Evolutionary conservation across 2,329 filamentous ascomycete species (phyloP).

Genomic region (Colletotrichum camelliae): DNA sequence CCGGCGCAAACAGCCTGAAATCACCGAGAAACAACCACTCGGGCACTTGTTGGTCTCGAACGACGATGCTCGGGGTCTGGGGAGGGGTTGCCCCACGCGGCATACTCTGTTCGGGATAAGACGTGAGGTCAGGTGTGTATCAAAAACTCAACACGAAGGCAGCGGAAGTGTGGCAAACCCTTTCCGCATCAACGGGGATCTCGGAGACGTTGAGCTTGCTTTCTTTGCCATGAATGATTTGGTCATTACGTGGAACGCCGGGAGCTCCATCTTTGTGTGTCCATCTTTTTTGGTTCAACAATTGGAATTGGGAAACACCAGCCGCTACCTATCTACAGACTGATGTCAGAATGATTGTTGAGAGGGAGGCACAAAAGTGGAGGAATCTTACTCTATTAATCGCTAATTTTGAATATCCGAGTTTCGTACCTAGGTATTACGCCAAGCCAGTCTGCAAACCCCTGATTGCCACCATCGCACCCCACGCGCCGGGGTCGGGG

Average conservation of each 20-base stretch:
- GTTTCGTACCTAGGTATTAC: background rate
- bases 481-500: constrained; percentile 74
- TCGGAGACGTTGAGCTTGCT: background rate
- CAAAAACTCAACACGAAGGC: background rate
- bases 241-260: background rate
- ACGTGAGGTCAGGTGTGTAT: background rate
- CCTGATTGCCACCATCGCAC: constrained; percentile 63
- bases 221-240: background rate
- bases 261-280: background rate
- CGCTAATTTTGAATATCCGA: background rate
- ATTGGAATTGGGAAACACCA: background rate
- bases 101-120: background rate
- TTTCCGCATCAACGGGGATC: background rate
- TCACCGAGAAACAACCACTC: background rate
- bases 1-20: constrained; percentile 3
- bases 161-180: background rate
- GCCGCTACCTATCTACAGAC: background rate
- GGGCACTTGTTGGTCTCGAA: background rate
- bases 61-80: background rate
- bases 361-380: background rate
- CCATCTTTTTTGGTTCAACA: background rate
- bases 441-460: constrained; percentile 36
- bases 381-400: background rate
- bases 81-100: background rate
- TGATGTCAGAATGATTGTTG: background rate